Conservation (phyloP, 257 asterid species). For the Schizonepeta tenuifolia region DNA sequence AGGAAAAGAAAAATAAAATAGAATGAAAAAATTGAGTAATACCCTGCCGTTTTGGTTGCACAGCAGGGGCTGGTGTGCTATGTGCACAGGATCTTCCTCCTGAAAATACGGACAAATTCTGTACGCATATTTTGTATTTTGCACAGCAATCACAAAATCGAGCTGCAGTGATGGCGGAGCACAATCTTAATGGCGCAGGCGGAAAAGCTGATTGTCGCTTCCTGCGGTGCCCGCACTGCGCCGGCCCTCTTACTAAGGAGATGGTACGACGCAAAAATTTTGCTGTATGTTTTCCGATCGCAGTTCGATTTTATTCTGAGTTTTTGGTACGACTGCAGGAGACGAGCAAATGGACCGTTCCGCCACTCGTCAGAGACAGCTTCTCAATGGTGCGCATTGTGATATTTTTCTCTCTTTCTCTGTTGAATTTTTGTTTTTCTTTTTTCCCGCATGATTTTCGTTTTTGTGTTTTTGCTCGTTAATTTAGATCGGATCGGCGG, state of each 20-base stretch:
- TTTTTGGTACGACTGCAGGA: conserved; percentile 50
- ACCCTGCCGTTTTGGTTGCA: too few species aligned
- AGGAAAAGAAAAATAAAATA: too few species aligned
- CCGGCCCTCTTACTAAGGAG: conserved; percentile 78
- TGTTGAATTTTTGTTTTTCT: neutral
- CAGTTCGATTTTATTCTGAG: neutral
- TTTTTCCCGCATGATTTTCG: neutral
- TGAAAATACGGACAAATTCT: neutral
- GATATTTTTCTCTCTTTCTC: neutral
- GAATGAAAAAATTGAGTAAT: too few species aligned
- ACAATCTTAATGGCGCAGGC: conserved; percentile 22
- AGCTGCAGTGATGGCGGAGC: conserved; percentile 39
- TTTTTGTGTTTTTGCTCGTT: conserved; percentile 16
- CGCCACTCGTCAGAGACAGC: conserved; percentile 86
- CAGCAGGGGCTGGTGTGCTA: too few species aligned
- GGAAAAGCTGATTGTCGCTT: conserved; percentile 33
- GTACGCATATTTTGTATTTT: neutral
- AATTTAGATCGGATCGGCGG: conserved; percentile 86
- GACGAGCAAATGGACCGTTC: conserved; percentile 80
- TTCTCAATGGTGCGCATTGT: conserved; percentile 70
- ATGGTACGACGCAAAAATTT: conserved; percentile 44
- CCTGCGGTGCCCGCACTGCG: conserved; percentile 73
- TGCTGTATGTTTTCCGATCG: too few species aligned
- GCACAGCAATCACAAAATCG: neutral
- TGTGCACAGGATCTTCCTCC: too few species aligned